phyloP scores from a whole-genome alignment of 352 stramenopile species.

The Plasmopara viticola region DNA sequence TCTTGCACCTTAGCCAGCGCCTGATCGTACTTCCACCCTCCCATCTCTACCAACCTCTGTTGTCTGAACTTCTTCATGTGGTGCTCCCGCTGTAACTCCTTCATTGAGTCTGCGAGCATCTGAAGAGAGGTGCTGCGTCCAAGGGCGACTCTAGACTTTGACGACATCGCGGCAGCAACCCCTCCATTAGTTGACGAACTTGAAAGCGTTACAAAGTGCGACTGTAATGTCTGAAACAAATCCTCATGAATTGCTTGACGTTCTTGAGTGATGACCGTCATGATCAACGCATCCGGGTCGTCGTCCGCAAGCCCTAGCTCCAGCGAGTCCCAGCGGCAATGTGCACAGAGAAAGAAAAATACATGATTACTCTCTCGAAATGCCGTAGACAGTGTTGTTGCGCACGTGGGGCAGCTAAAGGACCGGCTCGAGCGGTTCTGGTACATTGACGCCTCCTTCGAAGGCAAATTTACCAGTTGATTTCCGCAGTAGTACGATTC shows the following conservation, averaged over 20 bases:
- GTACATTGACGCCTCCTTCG: constrained; percentile 81
- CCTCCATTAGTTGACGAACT: constrained; percentile 7
- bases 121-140: constrained; percentile 31
- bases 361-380: constrained; percentile 45
- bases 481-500: constrained; percentile 86
- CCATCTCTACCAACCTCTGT: constrained; percentile 66
- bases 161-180: not conserved
- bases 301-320: constrained; percentile 55
- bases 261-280: constrained; percentile 70
- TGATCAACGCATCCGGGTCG: constrained; percentile 78
- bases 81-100: constrained; percentile 73
- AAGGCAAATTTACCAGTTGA: constrained; percentile 80
- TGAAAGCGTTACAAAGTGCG: constrained; percentile 34
- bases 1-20: constrained; percentile 42
- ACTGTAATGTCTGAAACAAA: constrained; percentile 64
- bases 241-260: constrained; percentile 68
- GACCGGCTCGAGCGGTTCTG: constrained; percentile 83
- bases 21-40: constrained; percentile 67
- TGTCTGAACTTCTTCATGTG: constrained; percentile 77
- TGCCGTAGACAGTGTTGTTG: constrained; percentile 57
- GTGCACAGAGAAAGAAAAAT: constrained; percentile 77
- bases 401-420: constrained; percentile 73
- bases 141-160: constrained; percentile 11
- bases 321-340: constrained; percentile 85
- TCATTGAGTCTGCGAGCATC: constrained; percentile 60